Percentiles rank a stretch among this genome's conserved stretches.
These are phyloP conservation scores for Inga oerstediana DNA, from an alignment of 306 rosid species.

Conservation along the genomic window DNA sequence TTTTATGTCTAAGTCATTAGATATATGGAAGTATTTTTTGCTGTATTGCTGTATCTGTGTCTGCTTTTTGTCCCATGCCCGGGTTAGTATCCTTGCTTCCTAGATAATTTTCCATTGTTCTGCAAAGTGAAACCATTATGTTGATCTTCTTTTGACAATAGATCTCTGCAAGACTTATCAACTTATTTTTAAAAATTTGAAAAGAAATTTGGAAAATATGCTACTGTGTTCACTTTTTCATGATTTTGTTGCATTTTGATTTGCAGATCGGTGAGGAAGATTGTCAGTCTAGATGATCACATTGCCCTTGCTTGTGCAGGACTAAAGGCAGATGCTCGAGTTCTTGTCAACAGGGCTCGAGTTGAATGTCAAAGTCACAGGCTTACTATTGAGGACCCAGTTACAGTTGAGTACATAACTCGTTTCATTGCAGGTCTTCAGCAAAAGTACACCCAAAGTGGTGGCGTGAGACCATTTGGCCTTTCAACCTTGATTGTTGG, in stretches of 20 bases:
- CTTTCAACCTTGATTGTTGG: slow-evolving; percentile 94
- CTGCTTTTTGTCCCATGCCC: not conserved
- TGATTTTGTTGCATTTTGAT: slow-evolving; percentile 2
- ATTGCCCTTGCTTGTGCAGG: slow-evolving; percentile 95
- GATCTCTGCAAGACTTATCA: not conserved
- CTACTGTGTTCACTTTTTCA: not conserved
- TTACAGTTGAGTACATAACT: slow-evolving; percentile 88
- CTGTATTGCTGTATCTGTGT: not conserved
- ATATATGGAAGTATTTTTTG: not conserved
- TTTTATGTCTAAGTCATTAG: not conserved
- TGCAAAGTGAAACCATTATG: not conserved
- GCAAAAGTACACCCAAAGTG: slow-evolving; percentile 98
- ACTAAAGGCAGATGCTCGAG: slow-evolving; percentile 98
- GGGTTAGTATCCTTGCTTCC: not conserved
- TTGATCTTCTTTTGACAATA: not conserved
- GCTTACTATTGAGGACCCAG: slow-evolving; percentile 96
- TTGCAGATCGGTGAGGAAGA: slow-evolving; percentile 35
- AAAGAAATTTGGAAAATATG: not conserved
- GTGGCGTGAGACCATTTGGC: slow-evolving; percentile 98
- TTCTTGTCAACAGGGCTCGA: slow-evolving; percentile 82
- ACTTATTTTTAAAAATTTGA: not conserved
- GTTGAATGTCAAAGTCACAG: slow-evolving; percentile 96
- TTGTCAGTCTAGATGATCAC: slow-evolving; percentile 30
- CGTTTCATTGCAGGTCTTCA: slow-evolving; percentile 97
- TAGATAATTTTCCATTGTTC: not conserved